Conservation (phyloP, 192 early-diverging fungal species). For the Umbelopsis isabellina region DNA sequence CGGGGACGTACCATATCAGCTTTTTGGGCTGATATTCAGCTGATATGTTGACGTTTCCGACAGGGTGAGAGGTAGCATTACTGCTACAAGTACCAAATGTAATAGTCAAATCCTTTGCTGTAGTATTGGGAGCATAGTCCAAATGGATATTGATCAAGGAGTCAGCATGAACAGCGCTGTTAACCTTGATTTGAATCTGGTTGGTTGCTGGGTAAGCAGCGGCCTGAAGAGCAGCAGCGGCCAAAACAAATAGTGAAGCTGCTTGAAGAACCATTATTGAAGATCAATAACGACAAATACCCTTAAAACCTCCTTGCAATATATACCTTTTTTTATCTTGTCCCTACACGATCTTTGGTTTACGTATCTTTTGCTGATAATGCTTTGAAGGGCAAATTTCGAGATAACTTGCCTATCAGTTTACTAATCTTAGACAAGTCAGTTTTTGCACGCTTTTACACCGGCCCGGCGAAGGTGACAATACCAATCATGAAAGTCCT, state of each 20-base stretch:
- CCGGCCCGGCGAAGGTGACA: no score
- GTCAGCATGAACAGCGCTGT: background rate
- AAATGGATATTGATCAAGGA: constrained; percentile 18
- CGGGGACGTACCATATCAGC: constrained; percentile 21
- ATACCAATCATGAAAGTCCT: no score
- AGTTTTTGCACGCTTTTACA: no score
- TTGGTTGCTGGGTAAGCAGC: background rate
- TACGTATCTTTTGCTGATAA: no score
- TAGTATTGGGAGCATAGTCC: background rate
- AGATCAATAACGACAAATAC: background rate
- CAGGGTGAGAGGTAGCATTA: background rate
- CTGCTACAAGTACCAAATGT: background rate
- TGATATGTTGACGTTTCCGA: background rate
- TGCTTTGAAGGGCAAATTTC: background rate
- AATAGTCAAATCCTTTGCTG: background rate
- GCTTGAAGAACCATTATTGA: constrained; percentile 4
- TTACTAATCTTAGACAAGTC: no score
- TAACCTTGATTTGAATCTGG: background rate
- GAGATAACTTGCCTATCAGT: background rate
- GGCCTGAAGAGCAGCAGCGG: constrained; percentile 19
- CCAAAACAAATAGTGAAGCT: constrained; percentile 18
- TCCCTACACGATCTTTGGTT: no score
- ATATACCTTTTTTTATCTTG: no score
- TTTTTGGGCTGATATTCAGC: constrained; percentile 18
- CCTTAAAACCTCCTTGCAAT: no score